These are phyloP conservation scores for Geotrichum bryndzae DNA, from an alignment of 1,139 yeast genomes.

Conservation along the genomic window DNA sequence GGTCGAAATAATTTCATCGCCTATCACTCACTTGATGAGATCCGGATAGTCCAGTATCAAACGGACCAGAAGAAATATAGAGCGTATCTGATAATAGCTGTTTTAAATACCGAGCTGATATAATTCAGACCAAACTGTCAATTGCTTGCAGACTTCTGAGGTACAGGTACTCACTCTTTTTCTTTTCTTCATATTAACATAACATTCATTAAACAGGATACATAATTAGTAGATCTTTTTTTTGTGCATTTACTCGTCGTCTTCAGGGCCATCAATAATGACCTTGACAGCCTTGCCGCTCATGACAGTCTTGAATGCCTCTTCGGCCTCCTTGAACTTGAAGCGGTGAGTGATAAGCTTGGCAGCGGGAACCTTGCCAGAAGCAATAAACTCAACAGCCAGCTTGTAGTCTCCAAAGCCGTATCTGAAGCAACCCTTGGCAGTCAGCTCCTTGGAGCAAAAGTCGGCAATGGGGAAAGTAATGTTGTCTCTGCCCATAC, in stretches of 20 bases:
- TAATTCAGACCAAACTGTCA: too few relatives aligned
- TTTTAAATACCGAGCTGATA: too few relatives aligned
- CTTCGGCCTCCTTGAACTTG: slow-evolving; percentile 64
- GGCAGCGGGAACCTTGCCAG: slow-evolving; percentile 57
- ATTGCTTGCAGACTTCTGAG: too few relatives aligned
- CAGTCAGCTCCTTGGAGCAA: slow-evolving; percentile 60
- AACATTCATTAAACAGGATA: neutral
- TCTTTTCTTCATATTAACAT: neutral
- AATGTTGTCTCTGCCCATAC: slow-evolving; percentile 63
- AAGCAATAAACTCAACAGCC: slow-evolving; percentile 60
- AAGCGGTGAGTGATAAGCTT: slow-evolving; percentile 73
- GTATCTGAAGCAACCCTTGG: slow-evolving; percentile 79
- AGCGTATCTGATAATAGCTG: too few relatives aligned
- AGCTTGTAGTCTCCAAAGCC: slow-evolving; percentile 72
- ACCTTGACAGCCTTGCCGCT: slow-evolving; percentile 55
- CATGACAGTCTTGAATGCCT: slow-evolving; percentile 69
- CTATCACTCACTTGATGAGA: too few relatives aligned
- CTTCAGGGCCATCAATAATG: slow-evolving; percentile 50
- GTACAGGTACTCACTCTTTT: too few relatives aligned
- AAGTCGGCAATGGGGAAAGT: slow-evolving; percentile 70
- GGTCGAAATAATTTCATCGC: too few relatives aligned
- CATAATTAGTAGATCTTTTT: neutral
- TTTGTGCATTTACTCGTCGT: slow-evolving; percentile 5
- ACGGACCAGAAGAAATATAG: too few relatives aligned
- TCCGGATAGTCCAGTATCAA: too few relatives aligned